Conservation (phyloP, 352 stramenopile genomes). For the Blastocystis sp. region DNA sequence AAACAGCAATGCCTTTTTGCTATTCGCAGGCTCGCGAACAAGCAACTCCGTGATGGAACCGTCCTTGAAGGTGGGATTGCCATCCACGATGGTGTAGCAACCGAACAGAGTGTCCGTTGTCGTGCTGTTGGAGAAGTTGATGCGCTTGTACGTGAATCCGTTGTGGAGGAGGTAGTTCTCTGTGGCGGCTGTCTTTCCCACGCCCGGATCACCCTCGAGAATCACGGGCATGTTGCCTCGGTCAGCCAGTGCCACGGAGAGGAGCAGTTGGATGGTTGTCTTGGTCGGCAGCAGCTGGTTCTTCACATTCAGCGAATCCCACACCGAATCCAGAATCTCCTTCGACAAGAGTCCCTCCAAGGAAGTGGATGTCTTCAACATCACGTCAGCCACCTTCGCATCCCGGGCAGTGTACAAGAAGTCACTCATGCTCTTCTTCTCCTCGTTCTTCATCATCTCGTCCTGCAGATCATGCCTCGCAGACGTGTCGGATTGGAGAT, state of each 20-base stretch:
- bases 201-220: constrained; percentile 16
- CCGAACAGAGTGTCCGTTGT: constrained; percentile 45
- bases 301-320: background rate
- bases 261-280: constrained; percentile 16
- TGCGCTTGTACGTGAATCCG: background rate
- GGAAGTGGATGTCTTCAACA: background rate
- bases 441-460: background rate
- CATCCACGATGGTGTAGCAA: constrained; percentile 35
- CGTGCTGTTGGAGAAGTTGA: constrained; percentile 47
- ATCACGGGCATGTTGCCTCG: constrained; percentile 9
- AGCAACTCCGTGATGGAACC: constrained; percentile 28
- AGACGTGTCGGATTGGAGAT: background rate
- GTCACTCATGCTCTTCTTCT: background rate
- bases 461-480: background rate
- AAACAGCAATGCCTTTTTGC: constrained; percentile 3
- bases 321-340: background rate
- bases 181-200: constrained; percentile 12
- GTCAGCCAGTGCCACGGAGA: background rate
- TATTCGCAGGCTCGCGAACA: background rate
- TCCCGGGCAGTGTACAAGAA: background rate
- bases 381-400: background rate
- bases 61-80: constrained; percentile 1
- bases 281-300: background rate
- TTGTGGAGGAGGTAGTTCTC: constrained; percentile 20
- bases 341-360: background rate